These are phyloP conservation scores for Astragalus membranaceus DNA, from an alignment of 306 rosid species.

Conservation along the genomic window DNA sequence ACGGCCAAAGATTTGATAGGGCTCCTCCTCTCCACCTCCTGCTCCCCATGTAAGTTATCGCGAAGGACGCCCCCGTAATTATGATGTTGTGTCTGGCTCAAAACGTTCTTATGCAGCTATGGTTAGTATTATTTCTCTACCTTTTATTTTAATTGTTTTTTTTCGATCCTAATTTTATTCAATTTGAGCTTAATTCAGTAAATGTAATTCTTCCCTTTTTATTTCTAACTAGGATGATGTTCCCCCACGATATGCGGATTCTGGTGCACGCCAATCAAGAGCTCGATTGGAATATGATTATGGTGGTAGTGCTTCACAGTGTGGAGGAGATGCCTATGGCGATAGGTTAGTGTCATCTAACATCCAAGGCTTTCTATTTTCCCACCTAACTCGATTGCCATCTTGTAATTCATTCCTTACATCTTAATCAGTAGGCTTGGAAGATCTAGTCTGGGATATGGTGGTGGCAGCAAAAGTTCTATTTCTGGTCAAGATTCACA, in stretches of 20 bases:
- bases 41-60: constrained; percentile 65
- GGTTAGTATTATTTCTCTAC: constrained; percentile 34
- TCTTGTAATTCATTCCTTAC: neutral
- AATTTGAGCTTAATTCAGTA: neutral
- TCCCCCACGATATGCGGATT: constrained; percentile 69
- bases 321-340: constrained; percentile 82
- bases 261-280: constrained; percentile 80
- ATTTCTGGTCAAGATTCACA: constrained; percentile 72
- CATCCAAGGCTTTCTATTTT: neutral
- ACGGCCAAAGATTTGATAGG: constrained; percentile 78
- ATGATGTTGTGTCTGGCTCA: constrained; percentile 75
- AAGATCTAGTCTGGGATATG: constrained; percentile 70
- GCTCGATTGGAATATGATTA: constrained; percentile 86
- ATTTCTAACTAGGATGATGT: constrained; percentile 60
- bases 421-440: constrained; percentile 49
- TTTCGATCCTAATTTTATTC: neutral
- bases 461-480: constrained; percentile 68
- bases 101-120: constrained; percentile 80
- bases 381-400: neutral
- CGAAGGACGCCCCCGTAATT: constrained; percentile 83
- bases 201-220: neutral
- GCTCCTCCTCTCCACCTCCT: constrained; percentile 70
- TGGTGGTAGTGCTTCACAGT: constrained; percentile 69
- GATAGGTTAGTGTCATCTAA: constrained; percentile 53
- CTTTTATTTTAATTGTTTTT: neutral